A percentile compares a stretch with the other conserved stretches of the same genome.
Evolutionary conservation across 2,329 filamentous ascomycete species (phyloP).

Genomic region (Fusarium tanahbumbuense): DNA sequence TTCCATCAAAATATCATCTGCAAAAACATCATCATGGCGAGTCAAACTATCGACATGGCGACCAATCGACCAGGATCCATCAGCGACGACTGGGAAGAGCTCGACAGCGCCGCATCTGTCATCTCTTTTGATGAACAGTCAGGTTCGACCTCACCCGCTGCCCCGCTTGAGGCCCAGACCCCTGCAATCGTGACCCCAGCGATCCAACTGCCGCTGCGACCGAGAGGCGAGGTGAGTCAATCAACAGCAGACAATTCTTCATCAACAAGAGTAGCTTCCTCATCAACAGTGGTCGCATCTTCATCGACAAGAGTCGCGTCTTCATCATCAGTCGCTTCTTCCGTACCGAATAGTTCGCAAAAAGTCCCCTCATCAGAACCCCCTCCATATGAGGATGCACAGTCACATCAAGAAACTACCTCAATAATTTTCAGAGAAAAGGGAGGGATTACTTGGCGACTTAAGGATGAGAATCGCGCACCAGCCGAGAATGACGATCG

Average conservation of each 20-base stretch:
- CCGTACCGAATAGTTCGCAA: too few species aligned
- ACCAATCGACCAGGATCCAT: conserved; percentile 13
- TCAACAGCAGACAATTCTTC: too few species aligned
- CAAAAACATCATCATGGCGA: background rate
- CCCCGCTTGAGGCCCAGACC: background rate
- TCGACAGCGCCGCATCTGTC: conserved; percentile 35
- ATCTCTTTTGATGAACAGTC: conserved; percentile 26
- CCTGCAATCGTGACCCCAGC: background rate
- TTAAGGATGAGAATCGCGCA: background rate
- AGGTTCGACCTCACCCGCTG: conserved; percentile 3
- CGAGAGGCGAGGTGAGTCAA: background rate
- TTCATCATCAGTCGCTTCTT: background rate
- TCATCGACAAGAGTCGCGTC: too few species aligned
- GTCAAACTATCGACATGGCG: conserved; percentile 10
- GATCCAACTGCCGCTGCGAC: background rate
- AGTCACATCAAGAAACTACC: background rate
- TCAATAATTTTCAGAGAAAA: background rate
- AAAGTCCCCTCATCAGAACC: background rate
- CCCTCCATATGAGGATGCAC: too few species aligned
- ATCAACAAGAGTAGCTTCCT: background rate
- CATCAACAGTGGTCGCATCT: background rate
- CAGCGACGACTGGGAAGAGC: conserved; percentile 41
- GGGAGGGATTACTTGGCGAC: background rate
- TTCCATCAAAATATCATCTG: background rate
- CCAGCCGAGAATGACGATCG: background rate